phyloP scores from a whole-genome alignment of 345 rosid genomes.

The Moricandia arvensis region DNA sequence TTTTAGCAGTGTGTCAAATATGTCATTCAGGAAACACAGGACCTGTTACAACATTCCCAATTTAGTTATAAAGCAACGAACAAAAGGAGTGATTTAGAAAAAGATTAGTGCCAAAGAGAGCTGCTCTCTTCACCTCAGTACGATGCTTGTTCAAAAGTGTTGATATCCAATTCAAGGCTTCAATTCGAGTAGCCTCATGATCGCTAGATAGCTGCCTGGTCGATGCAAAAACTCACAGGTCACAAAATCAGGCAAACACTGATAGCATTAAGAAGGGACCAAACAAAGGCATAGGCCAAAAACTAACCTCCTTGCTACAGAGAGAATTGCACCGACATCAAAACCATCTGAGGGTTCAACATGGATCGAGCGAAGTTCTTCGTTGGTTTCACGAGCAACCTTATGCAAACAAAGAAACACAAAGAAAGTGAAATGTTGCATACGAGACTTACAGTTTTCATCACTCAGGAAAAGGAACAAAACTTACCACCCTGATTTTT shows the following conservation, averaged over 20 bases:
- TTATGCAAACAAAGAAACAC: constrained; percentile 29
- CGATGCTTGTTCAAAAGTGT: constrained; percentile 86
- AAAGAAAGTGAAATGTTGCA: constrained; percentile 16
- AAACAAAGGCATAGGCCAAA: constrained; percentile 20
- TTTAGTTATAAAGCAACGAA: not conserved
- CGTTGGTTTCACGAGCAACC: constrained; percentile 99
- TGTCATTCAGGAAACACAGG: constrained; percentile 66
- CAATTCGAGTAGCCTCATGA: constrained; percentile 88
- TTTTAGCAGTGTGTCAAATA: constrained; percentile 84
- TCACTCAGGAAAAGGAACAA: constrained; percentile 6
- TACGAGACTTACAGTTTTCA: constrained; percentile 7
- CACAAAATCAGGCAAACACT: constrained; percentile 16
- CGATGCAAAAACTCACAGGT: constrained; percentile 28
- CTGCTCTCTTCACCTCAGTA: constrained; percentile 54
- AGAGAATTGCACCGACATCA: constrained; percentile 80
- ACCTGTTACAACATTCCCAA: constrained; percentile 52
- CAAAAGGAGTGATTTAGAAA: not conserved
- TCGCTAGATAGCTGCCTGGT: constrained; percentile 70
- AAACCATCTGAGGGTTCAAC: constrained; percentile 89
- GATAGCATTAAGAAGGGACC: not conserved
- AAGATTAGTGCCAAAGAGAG: constrained; percentile 1
- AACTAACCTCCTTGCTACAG: constrained; percentile 83
- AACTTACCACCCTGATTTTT: constrained; percentile 95
- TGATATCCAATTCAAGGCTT: constrained; percentile 95
- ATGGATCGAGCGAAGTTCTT: constrained; percentile 83